Conservation (phyloP, 2,329 filamentous ascomycete genomes). For the Gliomastix tumulicola region DNA sequence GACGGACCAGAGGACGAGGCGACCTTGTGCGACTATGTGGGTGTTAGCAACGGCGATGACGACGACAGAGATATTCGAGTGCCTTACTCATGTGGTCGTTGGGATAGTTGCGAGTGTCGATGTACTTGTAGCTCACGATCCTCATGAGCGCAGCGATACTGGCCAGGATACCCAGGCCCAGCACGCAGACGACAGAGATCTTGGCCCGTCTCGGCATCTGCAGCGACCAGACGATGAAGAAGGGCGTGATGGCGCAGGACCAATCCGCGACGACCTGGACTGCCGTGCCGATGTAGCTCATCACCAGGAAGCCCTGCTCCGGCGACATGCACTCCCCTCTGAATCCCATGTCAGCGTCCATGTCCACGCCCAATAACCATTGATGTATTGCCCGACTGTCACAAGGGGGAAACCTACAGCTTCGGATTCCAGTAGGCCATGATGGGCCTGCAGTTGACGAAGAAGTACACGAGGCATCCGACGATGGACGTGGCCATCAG, state of each 20-base stretch:
- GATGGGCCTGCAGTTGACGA: slow-evolving; percentile 11
- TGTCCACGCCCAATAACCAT: no score
- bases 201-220: slow-evolving; percentile 16
- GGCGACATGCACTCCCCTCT: background rate
- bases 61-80: no score
- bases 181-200: slow-evolving; percentile 2
- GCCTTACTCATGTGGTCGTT: slow-evolving; percentile 5
- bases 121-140: slow-evolving; percentile 5
- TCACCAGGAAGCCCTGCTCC: background rate
- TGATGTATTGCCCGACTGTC: no score
- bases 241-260: slow-evolving; percentile 17
- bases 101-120: slow-evolving; percentile 5
- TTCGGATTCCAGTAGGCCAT: slow-evolving; percentile 11
- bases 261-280: slow-evolving; percentile 6
- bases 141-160: slow-evolving; percentile 6
- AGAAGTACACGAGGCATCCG: slow-evolving; percentile 6
- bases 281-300: background rate
- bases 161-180: slow-evolving; percentile 6
- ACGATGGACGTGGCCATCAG: background rate
- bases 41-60: no score
- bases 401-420: slow-evolving; percentile 8
- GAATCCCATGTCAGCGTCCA: no score
- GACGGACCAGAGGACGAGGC: slow-evolving; percentile 6
- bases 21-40: slow-evolving; percentile 1
- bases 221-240: slow-evolving; percentile 16